Evolutionary conservation across 805 yeast genomes (phyloP).

Genomic region (Saturnispora quitensis): DNA sequence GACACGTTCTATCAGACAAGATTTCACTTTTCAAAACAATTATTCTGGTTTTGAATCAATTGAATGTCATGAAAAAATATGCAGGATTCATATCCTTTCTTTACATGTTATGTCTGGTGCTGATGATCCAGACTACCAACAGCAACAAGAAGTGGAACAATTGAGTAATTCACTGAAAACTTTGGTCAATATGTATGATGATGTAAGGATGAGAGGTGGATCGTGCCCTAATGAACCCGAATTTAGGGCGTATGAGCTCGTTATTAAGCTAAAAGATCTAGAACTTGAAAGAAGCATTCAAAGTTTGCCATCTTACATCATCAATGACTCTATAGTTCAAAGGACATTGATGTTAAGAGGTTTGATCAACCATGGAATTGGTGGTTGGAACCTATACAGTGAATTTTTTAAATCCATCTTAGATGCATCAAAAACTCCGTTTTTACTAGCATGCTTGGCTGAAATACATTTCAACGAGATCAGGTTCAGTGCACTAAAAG

Average conservation of each 20-base stretch:
- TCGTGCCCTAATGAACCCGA: conserved; percentile 81
- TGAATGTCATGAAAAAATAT: conserved; percentile 86
- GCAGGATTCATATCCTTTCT: conserved; percentile 73
- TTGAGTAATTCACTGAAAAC: conserved; percentile 87
- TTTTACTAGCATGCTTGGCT: conserved; percentile 60
- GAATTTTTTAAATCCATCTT: conserved; percentile 53
- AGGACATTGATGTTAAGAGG: conserved; percentile 64
- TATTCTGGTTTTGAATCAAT: conserved; percentile 90
- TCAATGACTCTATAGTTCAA: conserved; percentile 50
- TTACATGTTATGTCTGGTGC: conserved; percentile 79
- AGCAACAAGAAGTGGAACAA: conserved; percentile 94
- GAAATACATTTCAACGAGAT: conserved; percentile 78
- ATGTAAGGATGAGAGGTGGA: conserved; percentile 62
- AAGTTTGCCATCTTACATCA: conserved; percentile 48
- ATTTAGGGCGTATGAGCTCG: conserved; percentile 76
- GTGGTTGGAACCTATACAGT: conserved; percentile 50
- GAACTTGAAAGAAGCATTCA: conserved; percentile 75
- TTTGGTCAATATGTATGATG: conserved; percentile 76
- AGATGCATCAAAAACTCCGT: conserved; percentile 42
- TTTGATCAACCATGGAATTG: conserved; percentile 54
- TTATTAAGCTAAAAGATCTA: conserved; percentile 75
- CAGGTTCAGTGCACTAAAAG: conserved; percentile 60
- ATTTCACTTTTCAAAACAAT: conserved; percentile 92
- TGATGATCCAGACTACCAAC: conserved; percentile 60
- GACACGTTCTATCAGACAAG: conserved; percentile 93